Percentiles rank a stretch among this genome's conserved stretches.
phyloP scores from a whole-genome alignment of 2,329 filamentous ascomycete genomes.

The Didymella segeticola region DNA sequence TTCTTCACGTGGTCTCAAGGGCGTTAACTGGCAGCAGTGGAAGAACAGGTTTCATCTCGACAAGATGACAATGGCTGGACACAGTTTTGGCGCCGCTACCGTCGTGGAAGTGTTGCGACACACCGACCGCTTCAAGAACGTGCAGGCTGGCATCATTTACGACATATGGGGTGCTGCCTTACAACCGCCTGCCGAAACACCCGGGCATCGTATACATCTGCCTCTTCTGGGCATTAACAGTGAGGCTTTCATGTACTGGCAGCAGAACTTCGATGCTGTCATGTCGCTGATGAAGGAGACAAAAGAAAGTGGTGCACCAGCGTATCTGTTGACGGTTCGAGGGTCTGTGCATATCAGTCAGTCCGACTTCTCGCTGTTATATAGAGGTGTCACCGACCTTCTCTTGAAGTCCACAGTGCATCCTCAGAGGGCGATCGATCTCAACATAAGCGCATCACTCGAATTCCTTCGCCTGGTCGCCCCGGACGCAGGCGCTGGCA shows the following conservation, averaged over 20 bases:
- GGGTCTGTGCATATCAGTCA: slow-evolving; percentile 72
- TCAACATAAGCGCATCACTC: slow-evolving; percentile 68
- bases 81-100: slow-evolving; percentile 72
- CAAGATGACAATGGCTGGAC: slow-evolving; percentile 67
- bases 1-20: slow-evolving; percentile 64
- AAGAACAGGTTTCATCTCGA: slow-evolving; percentile 61
- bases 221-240: slow-evolving; percentile 70
- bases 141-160: slow-evolving; percentile 70
- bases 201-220: slow-evolving; percentile 56
- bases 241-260: slow-evolving; percentile 76
- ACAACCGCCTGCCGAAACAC: slow-evolving; percentile 51
- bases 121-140: slow-evolving; percentile 60
- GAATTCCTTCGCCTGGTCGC: slow-evolving; percentile 67
- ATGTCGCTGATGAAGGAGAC: slow-evolving; percentile 64
- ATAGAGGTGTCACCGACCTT: slow-evolving; percentile 64
- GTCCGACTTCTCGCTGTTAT: slow-evolving; percentile 71
- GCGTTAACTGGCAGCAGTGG: slow-evolving; percentile 65
- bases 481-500: slow-evolving; percentile 37
- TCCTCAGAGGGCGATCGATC: slow-evolving; percentile 66
- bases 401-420: slow-evolving; percentile 70
- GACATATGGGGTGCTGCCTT: slow-evolving; percentile 68
- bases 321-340: slow-evolving; percentile 56
- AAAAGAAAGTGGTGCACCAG: slow-evolving; percentile 54
- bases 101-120: slow-evolving; percentile 66
- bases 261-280: slow-evolving; percentile 66